phyloP scores from a whole-genome alignment of 2,329 filamentous ascomycete species.

The Fusarium sarcochroum region DNA sequence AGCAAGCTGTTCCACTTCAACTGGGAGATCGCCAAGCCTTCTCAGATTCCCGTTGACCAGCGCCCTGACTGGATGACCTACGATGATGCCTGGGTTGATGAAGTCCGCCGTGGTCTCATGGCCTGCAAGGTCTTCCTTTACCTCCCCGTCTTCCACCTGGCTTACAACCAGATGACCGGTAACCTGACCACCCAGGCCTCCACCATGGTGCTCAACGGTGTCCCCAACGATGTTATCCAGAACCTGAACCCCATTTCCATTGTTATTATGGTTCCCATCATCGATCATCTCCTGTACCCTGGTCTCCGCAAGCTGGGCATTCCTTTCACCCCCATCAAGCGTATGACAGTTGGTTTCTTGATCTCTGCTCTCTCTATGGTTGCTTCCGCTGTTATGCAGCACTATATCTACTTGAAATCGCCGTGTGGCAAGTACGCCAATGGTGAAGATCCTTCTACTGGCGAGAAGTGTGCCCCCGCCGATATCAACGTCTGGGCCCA shows the following conservation, averaged over 20 bases:
- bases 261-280: slow-evolving; percentile 80
- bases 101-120: slow-evolving; percentile 77
- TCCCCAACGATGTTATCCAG: slow-evolving; percentile 83
- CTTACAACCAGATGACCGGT: slow-evolving; percentile 72
- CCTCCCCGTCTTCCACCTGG: slow-evolving; percentile 74
- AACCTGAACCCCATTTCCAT: slow-evolving; percentile 83
- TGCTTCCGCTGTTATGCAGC: slow-evolving; percentile 68
- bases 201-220: slow-evolving; percentile 76
- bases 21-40: slow-evolving; percentile 80
- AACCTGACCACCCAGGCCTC: slow-evolving; percentile 75
- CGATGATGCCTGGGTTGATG: slow-evolving; percentile 86
- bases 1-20: slow-evolving; percentile 75
- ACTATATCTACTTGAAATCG: slow-evolving; percentile 75
- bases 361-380: slow-evolving; percentile 74
- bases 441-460: slow-evolving; percentile 34
- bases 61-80: slow-evolving; percentile 84
- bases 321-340: slow-evolving; percentile 81
- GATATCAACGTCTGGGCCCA: slow-evolving; percentile 77
- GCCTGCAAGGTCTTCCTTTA: slow-evolving; percentile 81
- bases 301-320: slow-evolving; percentile 73
- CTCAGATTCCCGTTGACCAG: slow-evolving; percentile 65
- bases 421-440: slow-evolving; percentile 71
- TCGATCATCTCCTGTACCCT: slow-evolving; percentile 79
- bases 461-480: slow-evolving; percentile 64
- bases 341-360: slow-evolving; percentile 79